Percentiles rank a stretch among this genome's conserved stretches.
Conservation (phyloP, 2,329 filamentous ascomycete genomes). For the Gaeumannomyces tritici region DNA sequence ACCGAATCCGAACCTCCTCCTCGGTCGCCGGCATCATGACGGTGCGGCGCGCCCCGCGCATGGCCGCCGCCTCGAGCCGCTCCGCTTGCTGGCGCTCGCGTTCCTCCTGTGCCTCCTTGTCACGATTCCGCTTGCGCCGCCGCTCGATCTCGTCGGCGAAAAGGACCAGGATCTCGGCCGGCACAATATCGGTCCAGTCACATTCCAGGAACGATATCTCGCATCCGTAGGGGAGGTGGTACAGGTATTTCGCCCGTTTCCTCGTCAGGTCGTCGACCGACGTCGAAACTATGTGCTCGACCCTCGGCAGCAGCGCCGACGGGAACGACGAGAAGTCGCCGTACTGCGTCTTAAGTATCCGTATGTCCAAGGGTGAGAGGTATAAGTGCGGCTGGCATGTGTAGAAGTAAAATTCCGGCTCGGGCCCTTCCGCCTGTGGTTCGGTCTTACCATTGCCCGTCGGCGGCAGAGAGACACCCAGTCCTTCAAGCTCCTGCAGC, state of each 20-base stretch:
- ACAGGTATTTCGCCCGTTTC: slow-evolving; percentile 76
- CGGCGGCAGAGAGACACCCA: slow-evolving; percentile 13
- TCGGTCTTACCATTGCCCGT: slow-evolving; percentile 3
- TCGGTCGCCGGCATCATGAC: slow-evolving; percentile 25
- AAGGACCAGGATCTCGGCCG: slow-evolving; percentile 60
- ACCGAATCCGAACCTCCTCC: slow-evolving; percentile 23
- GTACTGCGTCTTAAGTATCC: slow-evolving; percentile 83
- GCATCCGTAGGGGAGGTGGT: slow-evolving; percentile 81
- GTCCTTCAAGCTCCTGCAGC: slow-evolving; percentile 35
- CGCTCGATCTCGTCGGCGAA: slow-evolving; percentile 72
- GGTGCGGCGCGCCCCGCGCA: slow-evolving; percentile 40
- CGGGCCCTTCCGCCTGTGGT: slow-evolving; percentile 11
- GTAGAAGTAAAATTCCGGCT: slow-evolving; percentile 69
- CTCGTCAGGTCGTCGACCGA: slow-evolving; percentile 78
- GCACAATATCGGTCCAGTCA: slow-evolving; percentile 87
- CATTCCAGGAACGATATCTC: slow-evolving; percentile 87
- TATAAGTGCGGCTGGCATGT: slow-evolving; percentile 82
- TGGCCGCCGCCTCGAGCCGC: slow-evolving; percentile 62
- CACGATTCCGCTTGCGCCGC: slow-evolving; percentile 65
- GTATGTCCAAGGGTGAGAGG: slow-evolving; percentile 81
- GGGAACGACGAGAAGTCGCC: slow-evolving; percentile 76
- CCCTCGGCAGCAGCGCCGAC: slow-evolving; percentile 72
- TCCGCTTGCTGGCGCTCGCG: slow-evolving; percentile 77
- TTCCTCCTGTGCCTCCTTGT: slow-evolving; percentile 80
- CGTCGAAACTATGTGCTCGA: slow-evolving; percentile 74